Percentiles rank a stretch among this genome's conserved stretches.
These are phyloP conservation scores for Cotoneaster glaucophyllus DNA, from an alignment of 306 rosid genomes.

Conservation along the genomic window DNA sequence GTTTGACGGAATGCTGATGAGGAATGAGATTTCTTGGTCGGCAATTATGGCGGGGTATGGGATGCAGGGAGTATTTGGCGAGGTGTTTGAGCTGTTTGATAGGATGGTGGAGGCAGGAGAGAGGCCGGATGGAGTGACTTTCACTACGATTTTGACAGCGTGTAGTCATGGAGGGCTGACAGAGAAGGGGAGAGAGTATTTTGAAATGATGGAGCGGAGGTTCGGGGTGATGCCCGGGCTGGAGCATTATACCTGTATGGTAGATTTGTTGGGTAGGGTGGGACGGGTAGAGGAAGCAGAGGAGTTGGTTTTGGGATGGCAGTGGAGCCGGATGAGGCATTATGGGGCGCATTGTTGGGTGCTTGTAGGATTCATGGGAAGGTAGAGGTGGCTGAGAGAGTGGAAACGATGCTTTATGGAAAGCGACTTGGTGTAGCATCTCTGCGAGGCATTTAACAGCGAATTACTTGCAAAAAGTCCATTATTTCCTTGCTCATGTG, in stretches of 20 bases:
- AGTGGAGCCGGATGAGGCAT: slow-evolving; percentile 46
- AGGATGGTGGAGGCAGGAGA: slow-evolving; percentile 46
- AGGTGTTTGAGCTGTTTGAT: slow-evolving; percentile 54
- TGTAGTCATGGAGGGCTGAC: slow-evolving; percentile 71
- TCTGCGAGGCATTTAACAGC: slow-evolving; percentile 9
- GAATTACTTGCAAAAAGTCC: not conserved
- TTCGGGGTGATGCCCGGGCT: slow-evolving; percentile 43
- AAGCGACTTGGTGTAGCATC: slow-evolving; percentile 13
- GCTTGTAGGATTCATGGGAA: slow-evolving; percentile 61
- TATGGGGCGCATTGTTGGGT: slow-evolving; percentile 50
- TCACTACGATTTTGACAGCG: slow-evolving; percentile 41
- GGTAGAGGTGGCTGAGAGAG: slow-evolving; percentile 52
- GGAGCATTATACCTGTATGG: slow-evolving; percentile 70
- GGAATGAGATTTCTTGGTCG: slow-evolving; percentile 46
- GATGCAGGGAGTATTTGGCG: slow-evolving; percentile 41
- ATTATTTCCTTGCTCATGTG: not conserved
- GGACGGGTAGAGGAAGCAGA: slow-evolving; percentile 68
- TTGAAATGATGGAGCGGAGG: slow-evolving; percentile 47
- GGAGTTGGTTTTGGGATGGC: slow-evolving; percentile 46
- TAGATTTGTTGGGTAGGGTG: slow-evolving; percentile 70
- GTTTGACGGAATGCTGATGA: slow-evolving; percentile 50
- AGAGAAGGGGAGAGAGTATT: slow-evolving; percentile 45
- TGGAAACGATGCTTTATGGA: slow-evolving; percentile 32
- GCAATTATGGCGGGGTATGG: slow-evolving; percentile 57
- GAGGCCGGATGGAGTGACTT: slow-evolving; percentile 47